A percentile compares a stretch with the other conserved stretches of the same genome.
Evolutionary conservation across 2,329 filamentous ascomycete species (phyloP).

Genomic region (Aureobasidium vineae): DNA sequence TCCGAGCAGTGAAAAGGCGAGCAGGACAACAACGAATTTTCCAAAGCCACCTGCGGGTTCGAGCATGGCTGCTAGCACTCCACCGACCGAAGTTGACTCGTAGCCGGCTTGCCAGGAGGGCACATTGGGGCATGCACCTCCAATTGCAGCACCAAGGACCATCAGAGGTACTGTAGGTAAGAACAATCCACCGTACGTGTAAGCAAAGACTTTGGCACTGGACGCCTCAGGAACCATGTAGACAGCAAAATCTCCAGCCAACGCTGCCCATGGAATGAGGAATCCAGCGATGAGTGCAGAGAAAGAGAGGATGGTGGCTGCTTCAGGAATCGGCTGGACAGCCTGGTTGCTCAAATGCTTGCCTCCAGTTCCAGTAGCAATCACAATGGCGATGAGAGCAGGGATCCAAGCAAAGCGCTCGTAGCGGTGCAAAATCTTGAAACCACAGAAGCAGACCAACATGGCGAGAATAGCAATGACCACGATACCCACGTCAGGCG

Average conservation of each 20-base stretch:
- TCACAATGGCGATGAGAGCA: conserved; percentile 43
- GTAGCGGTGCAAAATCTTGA: conserved; percentile 44
- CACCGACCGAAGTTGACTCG: conserved; percentile 42
- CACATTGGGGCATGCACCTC: conserved; percentile 38
- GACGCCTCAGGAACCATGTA: conserved; percentile 44
- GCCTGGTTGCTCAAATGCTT: conserved; percentile 48
- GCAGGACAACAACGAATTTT: conserved; percentile 45
- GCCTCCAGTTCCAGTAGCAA: conserved; percentile 44
- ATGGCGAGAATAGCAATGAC: conserved; percentile 58
- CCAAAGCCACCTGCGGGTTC: conserved; percentile 45
- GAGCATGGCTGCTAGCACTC: conserved; percentile 43
- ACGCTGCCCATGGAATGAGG: conserved; percentile 58
- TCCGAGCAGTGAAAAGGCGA: conserved; percentile 45
- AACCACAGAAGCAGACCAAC: conserved; percentile 63
- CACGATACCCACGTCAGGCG: conserved; percentile 58
- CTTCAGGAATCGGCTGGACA: conserved; percentile 44
- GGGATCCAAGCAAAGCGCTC: conserved; percentile 47
- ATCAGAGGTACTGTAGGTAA: conserved; percentile 40
- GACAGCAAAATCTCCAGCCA: conserved; percentile 46
- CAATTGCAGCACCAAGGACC: conserved; percentile 46
- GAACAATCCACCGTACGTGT: conserved; percentile 41
- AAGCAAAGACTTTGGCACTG: conserved; percentile 41
- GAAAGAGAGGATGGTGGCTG: conserved; percentile 47
- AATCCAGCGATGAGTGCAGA: conserved; percentile 59
- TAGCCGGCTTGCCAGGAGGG: conserved; percentile 39